Base-by-base conservation (phyloP, 768 basidiomycete species). In the Sarcomyxa edulis region DNA sequence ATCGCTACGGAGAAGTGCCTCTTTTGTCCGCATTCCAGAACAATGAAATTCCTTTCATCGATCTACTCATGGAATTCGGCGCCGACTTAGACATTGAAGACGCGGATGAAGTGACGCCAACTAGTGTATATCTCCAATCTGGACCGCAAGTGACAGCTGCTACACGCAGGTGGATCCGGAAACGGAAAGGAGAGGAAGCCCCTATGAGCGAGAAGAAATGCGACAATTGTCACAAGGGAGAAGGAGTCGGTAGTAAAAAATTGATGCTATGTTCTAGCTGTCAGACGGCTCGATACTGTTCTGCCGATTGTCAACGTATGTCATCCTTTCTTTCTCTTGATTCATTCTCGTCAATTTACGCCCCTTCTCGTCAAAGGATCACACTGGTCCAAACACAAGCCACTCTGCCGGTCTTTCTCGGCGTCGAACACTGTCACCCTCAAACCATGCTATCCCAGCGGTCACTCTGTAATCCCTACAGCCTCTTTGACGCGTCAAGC, bases 301-400 rank as follows among this genome's bases (percentile, higher is more conserved):
- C 74, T 8, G 48, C 55, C 2, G 68, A 67, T 23, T 78, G 75
- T 43, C 78, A 77, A 55, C 56, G 77, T 74, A 48, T 4, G 71
- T 55, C 10, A 0, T 40, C 15, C 12, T 34, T 22, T 21, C 18
- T 28, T 12, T 37, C 8, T 14, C 21, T 26, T n/a, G n/a, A n/a
- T n/a, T n/a, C n/a, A n/a, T n/a, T n/a, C n/a, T n/a, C n/a, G n/a
- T n/a, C n/a, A n/a, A n/a, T n/a, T n/a, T n/a, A n/a, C n/a, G n/a
- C n/a, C n/a, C n/a, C n/a, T n/a, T n/a, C n/a, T n/a, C n/a, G n/a
- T n/a, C n/a, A n/a, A n/a, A 78, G 77, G 55, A 16, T 47, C 47
- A 10, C 60, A 69, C 16, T 78, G 77, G 78, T 52, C 58, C 30
- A 41, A 22, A 0, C 76, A 78, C 50, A 77, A 76, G 45, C 55